Base-by-base conservation (phyloP, 208 protist genomes). In the Acanthamoeba healyi region DNA sequence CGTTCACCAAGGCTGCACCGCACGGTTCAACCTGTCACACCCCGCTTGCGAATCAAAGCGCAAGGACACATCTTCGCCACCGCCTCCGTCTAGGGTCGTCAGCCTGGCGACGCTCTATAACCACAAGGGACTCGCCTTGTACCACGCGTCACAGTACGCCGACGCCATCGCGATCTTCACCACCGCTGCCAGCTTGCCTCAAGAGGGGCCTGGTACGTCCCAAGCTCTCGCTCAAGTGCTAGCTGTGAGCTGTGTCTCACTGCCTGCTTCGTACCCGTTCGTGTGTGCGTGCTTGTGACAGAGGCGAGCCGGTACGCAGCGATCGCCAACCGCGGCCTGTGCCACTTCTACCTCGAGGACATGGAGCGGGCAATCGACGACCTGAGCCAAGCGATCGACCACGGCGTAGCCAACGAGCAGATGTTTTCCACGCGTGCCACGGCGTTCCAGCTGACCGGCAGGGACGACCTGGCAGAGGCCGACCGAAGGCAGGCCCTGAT, bases 311-410 rank as follows among this genome's bases (percentile, higher is more conserved):
- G 7, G 3, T 79, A 79, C 67, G 7, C 29, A 15, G n/a, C 67
- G 22, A 44, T 79, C 34, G 67, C 67, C 67, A 79, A 79, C 36
- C 67, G 67, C 67, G 67, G 67, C 32, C 38, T 79, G 67, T 79
- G 67, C 36, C 22, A 79, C 67, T 79, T 79, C 36, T 79, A 79
- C 36, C 9, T 49, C 17, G 67, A 79, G 0, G 6, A 44, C 22
- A 32, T 79, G 32, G 67, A 79, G 36, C 26, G 29, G 22, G 67
- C 67, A 6, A 24, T 79, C 17, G 67, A 38, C 32, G 67, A 79
- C 36, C 32, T 79, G 36, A 79, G 14, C 38, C 26, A 49, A 36
- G 67, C 67, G 0, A 38, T 79, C 67, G 36, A 79, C 17, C 32
- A 46, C 36, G 67, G 67, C 1, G 67, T 79, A 0, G 38, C 17